Evolutionary conservation across 2,329 filamentous ascomycete genomes (phyloP).

Genomic region (Diaporthe longicolla): DNA sequence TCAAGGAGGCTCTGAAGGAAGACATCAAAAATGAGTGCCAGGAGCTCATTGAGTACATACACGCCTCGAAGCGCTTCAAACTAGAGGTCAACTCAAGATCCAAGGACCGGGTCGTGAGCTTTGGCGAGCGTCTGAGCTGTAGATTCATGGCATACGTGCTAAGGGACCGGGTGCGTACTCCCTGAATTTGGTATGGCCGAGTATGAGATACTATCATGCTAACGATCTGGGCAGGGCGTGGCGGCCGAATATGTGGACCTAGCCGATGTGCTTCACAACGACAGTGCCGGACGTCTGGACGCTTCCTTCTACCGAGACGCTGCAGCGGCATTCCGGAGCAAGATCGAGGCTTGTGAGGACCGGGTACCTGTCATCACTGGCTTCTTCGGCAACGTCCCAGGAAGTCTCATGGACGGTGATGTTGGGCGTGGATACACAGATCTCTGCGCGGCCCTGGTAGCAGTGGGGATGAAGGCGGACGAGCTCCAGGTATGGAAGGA

Average conservation of each 20-base stretch:
- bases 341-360: conserved; percentile 74
- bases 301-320: conserved; percentile 79
- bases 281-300: conserved; percentile 71
- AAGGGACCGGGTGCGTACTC: conserved; percentile 72
- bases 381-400: conserved; percentile 94
- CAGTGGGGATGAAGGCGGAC: conserved; percentile 87
- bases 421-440: conserved; percentile 98
- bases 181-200: neutral
- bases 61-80: conserved; percentile 75
- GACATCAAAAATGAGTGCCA: conserved; percentile 85
- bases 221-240: conserved; percentile 69
- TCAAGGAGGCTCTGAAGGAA: conserved; percentile 71
- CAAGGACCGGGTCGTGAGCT: conserved; percentile 91
- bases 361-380: conserved; percentile 87
- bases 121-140: conserved; percentile 96
- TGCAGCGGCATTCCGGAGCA: conserved; percentile 71
- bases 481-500: conserved; percentile 99
- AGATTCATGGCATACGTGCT: conserved; percentile 89
- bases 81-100: conserved; percentile 83
- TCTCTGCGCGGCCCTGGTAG: conserved; percentile 91
- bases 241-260: conserved; percentile 93
- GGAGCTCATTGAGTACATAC: conserved; percentile 81
- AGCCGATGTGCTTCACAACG: conserved; percentile 82
- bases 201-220: conserved; percentile 44
- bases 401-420: conserved; percentile 87